phyloP scores from a whole-genome alignment of 2,329 filamentous ascomycete genomes.

The Trichoderma harzianum region DNA sequence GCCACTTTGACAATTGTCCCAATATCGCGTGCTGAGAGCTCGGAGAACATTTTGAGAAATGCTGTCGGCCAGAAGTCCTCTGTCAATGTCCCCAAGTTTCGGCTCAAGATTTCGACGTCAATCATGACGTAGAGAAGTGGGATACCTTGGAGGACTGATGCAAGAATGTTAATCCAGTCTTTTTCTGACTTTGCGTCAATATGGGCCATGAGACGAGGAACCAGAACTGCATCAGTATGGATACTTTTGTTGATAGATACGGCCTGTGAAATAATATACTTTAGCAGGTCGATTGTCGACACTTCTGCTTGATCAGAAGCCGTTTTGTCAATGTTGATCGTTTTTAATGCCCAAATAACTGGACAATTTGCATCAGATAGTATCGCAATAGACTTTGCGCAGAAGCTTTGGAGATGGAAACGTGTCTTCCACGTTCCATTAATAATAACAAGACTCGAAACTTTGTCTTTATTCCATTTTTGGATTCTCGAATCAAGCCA shows the following conservation, averaged over 20 bases:
- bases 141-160: not conserved
- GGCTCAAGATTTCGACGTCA: not conserved
- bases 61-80: not conserved
- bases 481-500: not conserved
- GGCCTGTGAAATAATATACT: not conserved
- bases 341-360: not conserved
- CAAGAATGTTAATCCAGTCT: not conserved
- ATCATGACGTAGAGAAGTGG: not conserved
- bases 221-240: not conserved
- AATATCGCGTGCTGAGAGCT: not conserved
- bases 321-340: not conserved
- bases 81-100: not conserved
- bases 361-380: not conserved
- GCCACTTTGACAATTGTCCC: not conserved
- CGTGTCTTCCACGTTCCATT: not conserved
- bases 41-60: not conserved
- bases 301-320: not conserved
- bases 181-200: not conserved
- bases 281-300: not conserved
- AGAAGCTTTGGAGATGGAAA: not conserved
- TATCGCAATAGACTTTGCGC: not conserved
- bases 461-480: not conserved
- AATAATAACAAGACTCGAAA: not conserved
- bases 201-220: not conserved
- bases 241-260: not conserved